Percentiles rank a stretch among this genome's conserved stretches.
phyloP scores from a whole-genome alignment of 106 monocot species.

The Alisma plantagoaquatica region DNA sequence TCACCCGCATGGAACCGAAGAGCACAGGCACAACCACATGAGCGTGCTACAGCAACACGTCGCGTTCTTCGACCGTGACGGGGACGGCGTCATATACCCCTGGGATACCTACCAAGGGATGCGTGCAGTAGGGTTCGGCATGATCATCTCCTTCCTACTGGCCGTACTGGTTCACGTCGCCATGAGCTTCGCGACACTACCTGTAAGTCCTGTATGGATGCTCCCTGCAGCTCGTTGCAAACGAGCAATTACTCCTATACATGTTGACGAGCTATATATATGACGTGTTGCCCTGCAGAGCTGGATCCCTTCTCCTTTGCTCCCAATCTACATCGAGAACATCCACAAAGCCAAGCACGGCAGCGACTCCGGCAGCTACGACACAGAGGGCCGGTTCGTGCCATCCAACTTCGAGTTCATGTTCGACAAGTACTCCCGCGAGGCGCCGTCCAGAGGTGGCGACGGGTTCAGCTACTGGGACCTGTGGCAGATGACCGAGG shows the following conservation, averaged over 20 bases:
- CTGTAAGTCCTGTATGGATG: constrained; percentile 22
- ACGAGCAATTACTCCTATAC: too few species aligned
- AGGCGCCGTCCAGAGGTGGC: too few species aligned
- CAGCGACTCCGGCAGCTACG: constrained; percentile 70
- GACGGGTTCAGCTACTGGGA: constrained; percentile 50
- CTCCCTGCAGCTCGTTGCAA: background rate
- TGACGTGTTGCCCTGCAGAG: constrained; percentile 20
- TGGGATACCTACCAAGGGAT: constrained; percentile 77
- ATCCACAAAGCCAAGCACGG: constrained; percentile 76
- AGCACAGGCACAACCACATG: constrained; percentile 23
- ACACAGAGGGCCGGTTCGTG: constrained; percentile 67
- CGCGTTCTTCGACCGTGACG: constrained; percentile 69
- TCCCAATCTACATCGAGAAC: constrained; percentile 56
- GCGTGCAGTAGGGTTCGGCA: constrained; percentile 65
- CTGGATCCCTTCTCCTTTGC: constrained; percentile 55
- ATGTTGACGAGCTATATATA: too few species aligned
- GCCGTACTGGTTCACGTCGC: constrained; percentile 39
- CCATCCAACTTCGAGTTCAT: constrained; percentile 71
- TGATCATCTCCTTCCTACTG: constrained; percentile 37
- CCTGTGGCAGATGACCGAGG: constrained; percentile 74
- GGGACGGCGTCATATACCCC: constrained; percentile 73
- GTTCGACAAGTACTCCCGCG: constrained; percentile 57
- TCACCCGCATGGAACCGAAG: constrained; percentile 41
- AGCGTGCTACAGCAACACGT: constrained; percentile 68
- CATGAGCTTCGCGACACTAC: constrained; percentile 59